Conservation (phyloP, 208 protist genomes). For the Leishmania arabica region DNA sequence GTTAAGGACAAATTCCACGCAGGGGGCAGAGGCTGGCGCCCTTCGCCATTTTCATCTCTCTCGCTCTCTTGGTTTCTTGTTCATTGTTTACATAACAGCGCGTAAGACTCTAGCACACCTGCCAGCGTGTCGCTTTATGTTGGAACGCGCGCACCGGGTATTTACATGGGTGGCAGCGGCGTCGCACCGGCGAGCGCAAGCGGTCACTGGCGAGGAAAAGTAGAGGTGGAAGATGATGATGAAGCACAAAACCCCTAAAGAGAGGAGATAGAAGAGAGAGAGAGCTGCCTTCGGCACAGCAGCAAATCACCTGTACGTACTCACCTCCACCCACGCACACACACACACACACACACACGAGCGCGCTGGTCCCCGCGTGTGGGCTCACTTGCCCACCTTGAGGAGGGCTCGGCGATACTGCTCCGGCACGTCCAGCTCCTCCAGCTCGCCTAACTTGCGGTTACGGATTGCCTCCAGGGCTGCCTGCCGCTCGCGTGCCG, state of each 20-base stretch:
- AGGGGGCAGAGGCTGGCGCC: not conserved
- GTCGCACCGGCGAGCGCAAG: not conserved
- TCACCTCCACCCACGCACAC: not conserved
- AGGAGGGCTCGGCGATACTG: constrained; percentile 78
- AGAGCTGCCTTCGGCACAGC: not conserved
- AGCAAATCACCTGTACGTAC: not conserved
- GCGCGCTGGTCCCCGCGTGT: not conserved
- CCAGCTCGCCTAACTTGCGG: constrained; percentile 79
- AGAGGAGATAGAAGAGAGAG: not conserved
- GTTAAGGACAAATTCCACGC: not conserved
- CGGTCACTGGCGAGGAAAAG: not conserved
- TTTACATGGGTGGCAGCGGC: constrained; percentile 3
- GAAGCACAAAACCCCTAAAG: not conserved
- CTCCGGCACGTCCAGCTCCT: constrained; percentile 74
- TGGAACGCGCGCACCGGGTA: not conserved
- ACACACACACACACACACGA: not conserved
- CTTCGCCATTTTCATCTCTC: not conserved
- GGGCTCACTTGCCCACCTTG: constrained; percentile 42
- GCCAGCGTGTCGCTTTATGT: not conserved
- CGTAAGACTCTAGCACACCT: not conserved
- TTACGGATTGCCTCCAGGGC: constrained; percentile 88
- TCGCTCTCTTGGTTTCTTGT: not conserved
- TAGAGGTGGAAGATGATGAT: not conserved
- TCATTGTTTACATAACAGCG: constrained; percentile 9
- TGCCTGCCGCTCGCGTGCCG: constrained; percentile 76